Evolutionary conservation across 371 early-diverging fungal genomes (phyloP), one percentile per base, ranked within the genome.

Genomic region (Rhizomucor pusillus): DNA sequence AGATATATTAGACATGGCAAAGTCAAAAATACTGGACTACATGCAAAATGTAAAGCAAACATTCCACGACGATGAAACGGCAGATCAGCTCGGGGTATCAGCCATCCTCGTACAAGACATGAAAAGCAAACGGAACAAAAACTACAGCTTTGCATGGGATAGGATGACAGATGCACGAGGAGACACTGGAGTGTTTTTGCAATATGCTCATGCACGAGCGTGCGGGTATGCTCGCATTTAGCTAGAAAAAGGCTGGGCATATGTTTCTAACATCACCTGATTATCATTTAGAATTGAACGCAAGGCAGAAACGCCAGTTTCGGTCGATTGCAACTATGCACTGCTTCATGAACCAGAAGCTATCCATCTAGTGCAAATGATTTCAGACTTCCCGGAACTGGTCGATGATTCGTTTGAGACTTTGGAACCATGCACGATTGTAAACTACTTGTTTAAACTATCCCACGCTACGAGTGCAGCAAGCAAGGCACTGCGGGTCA

Each of bases 111-210:
- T 97, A 35, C 96, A 98, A 67, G 99, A 99, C 66, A 93, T 99
- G 85, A 73, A 81, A 40, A 89, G 96, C 16, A 88, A 89, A 58
- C 82, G 99, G 36, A 77, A 80, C 50, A 96, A 95, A 75, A 94
- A 97, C 62, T 99, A 99, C 65, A 86, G 85, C 20, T 98, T 99
- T 74, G 84, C 91, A 58, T 94, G 94, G 92, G 84, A 89, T 59
- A 85, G 94, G 40, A 95, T 98, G 89, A 86, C 93, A 22, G 88
- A 90, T 59, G 88, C 93, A 49, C 91, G 90, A 49, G 99, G 98
- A 34, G 94, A 95, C 69, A 99, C 99, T 1, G 99, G 99, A 2
- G 93, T 98, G 6, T 99, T 96, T 73, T 70, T 99, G 9, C 99
- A 99, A 77, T 99, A 90, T 69, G 91, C 97, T 13, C 91, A 97